Base-by-base conservation (phyloP, 2,329 filamentous ascomycete genomes). In the Aphanoascus verrucosus region DNA sequence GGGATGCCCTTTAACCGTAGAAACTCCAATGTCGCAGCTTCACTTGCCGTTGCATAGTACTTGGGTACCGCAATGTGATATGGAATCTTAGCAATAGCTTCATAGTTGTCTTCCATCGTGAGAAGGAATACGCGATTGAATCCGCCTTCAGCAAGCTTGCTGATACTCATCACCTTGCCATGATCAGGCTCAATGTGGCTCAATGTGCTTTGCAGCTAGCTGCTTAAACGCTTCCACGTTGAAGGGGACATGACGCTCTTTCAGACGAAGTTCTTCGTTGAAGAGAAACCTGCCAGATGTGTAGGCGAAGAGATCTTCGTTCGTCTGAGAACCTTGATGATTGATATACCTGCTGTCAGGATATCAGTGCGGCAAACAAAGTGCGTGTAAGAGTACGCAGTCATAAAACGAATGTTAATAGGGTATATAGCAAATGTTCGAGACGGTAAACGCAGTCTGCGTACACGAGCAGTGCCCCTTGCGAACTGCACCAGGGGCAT, bases 21-120 rank as follows among this genome's bases (percentile, higher is more conserved):
- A 45, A 66, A 63, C 3, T 66, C 60, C 43, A 70, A 59, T 15
- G 66, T 70, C 17, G 67, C 67, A 23, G 64, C 66, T 56, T 69
- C 66, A 56, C 66, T 68, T 43, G 64, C 66, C 15, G 63, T 58
- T 35, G 63, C 60, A 6, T 54, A 57, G 9, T 50, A 42, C 8
- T 59, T 40, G 15, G 61, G 62, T 6, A 62, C 58, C 3, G 61
- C 58, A 56, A 58, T 59, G 1, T 44, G 48, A 49, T 58, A 61
- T 6, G 63, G 62, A 45, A 64, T 62, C 32, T 62, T 63, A 17
- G 58, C 63, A 20, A 65, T 58, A 14, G 60, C 58, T 37, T 62
- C 56, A 15, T 42, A 56, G 0, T 57, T 60, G 48, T 65, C 58
- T 7, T 55, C 48, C 53, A 60, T 61, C 9, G 45, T 58, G 34